Conservation (phyloP, 371 early-diverging fungal species). For the Nematocida sp. region DNA sequence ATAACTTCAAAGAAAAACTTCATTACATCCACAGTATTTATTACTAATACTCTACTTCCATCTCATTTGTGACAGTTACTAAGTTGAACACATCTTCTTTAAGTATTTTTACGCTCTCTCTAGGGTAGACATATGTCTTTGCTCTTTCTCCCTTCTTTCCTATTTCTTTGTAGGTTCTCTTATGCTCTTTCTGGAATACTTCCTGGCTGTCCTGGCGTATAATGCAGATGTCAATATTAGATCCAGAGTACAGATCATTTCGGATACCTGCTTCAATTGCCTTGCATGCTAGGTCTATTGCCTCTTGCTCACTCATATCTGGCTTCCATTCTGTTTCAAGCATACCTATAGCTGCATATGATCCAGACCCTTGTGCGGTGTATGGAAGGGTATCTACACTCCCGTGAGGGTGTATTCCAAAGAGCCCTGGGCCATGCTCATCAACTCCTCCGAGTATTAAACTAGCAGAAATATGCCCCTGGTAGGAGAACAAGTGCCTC, state of each 20-base stretch:
- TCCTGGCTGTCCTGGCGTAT: constrained; percentile 48
- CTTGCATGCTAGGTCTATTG: constrained; percentile 82
- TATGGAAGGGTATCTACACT: constrained; percentile 88
- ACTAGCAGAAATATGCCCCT: constrained; percentile 92
- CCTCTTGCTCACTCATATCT: constrained; percentile 83
- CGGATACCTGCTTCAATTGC: constrained; percentile 96
- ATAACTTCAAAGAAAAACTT: too few species aligned
- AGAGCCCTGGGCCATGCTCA: constrained; percentile 82
- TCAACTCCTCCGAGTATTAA: constrained; percentile 93
- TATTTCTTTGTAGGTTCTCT: constrained; percentile 60
- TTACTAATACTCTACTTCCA: constrained; percentile 7
- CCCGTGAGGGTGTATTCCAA: constrained; percentile 90
- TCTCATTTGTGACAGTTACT: constrained; percentile 10
- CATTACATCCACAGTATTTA: too few species aligned
- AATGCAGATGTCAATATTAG: constrained; percentile 83
- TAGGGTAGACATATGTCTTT: constrained; percentile 36
- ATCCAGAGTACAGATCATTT: constrained; percentile 97
- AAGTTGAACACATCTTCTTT: constrained; percentile 43
- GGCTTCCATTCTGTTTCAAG: constrained; percentile 83
- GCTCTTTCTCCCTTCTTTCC: constrained; percentile 53
- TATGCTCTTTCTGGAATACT: constrained; percentile 40
- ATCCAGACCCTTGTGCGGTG: constrained; percentile 94
- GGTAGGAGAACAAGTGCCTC: constrained; percentile 74
- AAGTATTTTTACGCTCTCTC: constrained; percentile 24
- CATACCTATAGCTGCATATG: constrained; percentile 89